Evolutionary conservation across 441 rosid species (phyloP).

Genomic region (Populus hybrid): DNA sequence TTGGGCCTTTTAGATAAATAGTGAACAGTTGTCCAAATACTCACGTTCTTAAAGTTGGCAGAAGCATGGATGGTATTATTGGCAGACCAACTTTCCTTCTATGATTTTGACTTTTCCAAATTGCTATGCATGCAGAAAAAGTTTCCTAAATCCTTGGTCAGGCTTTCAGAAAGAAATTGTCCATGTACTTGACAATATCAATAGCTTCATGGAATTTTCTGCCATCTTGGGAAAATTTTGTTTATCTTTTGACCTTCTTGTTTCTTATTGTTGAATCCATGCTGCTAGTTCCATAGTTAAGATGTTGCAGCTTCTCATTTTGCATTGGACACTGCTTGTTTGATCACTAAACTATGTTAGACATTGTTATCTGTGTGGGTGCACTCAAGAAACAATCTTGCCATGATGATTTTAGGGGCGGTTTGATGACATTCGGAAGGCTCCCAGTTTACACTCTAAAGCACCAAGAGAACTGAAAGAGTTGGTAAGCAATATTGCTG

Average conservation of each 20-base stretch:
- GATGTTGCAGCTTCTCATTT: neutral
- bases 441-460: slow-evolving; percentile 50
- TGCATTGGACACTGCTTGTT: neutral
- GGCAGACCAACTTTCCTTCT: neutral
- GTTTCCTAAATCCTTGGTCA: neutral
- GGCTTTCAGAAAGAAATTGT: neutral
- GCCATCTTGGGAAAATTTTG: neutral
- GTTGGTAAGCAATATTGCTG: slow-evolving; percentile 45
- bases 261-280: neutral
- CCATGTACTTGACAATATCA: neutral
- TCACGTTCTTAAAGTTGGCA: neutral
- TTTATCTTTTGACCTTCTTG: neutral
- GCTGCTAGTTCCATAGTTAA: neutral
- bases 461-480: slow-evolving; percentile 67
- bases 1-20: neutral
- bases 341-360: neutral
- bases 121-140: neutral
- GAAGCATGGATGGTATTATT: neutral
- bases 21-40: neutral
- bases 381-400: neutral
- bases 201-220: neutral
- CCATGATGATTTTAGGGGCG: slow-evolving; percentile 42
- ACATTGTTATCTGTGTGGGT: neutral
- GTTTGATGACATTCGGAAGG: slow-evolving; percentile 73
- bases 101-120: neutral